Conservation (phyloP, 2,329 filamentous ascomycete species). For the Microdochium trichocladiopsis region DNA sequence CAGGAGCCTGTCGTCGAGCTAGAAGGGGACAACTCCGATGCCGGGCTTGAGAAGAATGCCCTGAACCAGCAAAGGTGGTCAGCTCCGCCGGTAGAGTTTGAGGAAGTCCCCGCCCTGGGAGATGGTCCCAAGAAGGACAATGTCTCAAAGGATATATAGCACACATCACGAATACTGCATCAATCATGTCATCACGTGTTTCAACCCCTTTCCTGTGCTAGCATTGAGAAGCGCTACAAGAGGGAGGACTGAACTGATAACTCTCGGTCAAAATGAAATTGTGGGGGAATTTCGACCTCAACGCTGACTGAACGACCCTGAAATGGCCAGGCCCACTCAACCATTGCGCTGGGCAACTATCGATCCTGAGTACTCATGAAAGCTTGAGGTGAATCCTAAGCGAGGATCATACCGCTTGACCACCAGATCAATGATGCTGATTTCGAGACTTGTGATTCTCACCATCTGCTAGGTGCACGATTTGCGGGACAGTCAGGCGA, state of each 20-base stretch:
- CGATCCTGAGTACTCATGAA: slow-evolving; percentile 35
- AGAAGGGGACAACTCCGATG: slow-evolving; percentile 12
- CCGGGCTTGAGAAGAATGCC: slow-evolving; percentile 11
- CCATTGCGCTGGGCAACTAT: too few species aligned
- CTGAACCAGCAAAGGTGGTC: slow-evolving; percentile 13
- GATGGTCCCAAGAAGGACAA: not conserved
- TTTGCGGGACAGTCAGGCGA: not conserved
- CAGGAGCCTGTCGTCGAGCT: slow-evolving; percentile 1
- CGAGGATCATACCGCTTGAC: slow-evolving; percentile 68
- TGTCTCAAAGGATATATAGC: not conserved
- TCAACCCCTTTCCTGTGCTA: too few species aligned
- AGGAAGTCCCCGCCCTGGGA: slow-evolving; percentile 1
- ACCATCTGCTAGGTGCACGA: not conserved
- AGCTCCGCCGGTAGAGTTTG: slow-evolving; percentile 8
- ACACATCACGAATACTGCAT: too few species aligned
- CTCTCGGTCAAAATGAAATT: too few species aligned
- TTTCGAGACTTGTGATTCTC: not conserved
- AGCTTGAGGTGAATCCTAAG: slow-evolving; percentile 44
- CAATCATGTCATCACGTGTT: too few species aligned
- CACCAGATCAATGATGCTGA: slow-evolving; percentile 31
- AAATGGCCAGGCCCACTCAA: too few species aligned
- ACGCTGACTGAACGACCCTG: too few species aligned
- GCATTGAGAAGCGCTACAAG: too few species aligned
- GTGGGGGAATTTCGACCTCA: too few species aligned
- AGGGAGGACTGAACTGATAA: too few species aligned